Conservation (phyloP, 2,329 filamentous ascomycete genomes). For the Chrysoporthe austroafricana region DNA sequence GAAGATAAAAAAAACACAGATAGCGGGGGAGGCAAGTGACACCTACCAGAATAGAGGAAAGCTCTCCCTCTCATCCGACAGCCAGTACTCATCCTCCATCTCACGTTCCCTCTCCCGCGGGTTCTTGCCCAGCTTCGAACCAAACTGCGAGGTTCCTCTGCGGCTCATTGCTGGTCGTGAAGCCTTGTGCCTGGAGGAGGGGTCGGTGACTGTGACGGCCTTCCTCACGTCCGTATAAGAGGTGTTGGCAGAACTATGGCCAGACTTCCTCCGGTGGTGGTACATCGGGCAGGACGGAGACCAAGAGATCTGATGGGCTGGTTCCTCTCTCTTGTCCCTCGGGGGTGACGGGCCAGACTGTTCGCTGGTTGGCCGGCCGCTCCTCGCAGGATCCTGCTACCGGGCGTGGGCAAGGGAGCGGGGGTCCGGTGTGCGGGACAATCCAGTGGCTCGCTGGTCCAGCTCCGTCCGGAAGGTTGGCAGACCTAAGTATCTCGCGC, state of each 20-base stretch:
- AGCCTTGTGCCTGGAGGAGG: slow-evolving; percentile 47
- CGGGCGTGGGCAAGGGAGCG: slow-evolving; percentile 26
- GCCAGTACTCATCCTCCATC: slow-evolving; percentile 50
- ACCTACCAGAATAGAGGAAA: slow-evolving; percentile 70
- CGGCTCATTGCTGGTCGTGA: slow-evolving; percentile 50
- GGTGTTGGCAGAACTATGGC: slow-evolving; percentile 55
- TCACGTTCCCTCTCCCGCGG: slow-evolving; percentile 56
- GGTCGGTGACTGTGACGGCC: slow-evolving; percentile 49
- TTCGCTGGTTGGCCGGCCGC: slow-evolving; percentile 25
- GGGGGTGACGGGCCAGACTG: slow-evolving; percentile 21
- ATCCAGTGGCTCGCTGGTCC: slow-evolving; percentile 14
- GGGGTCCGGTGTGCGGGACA: slow-evolving; percentile 23
- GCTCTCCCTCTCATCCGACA: slow-evolving; percentile 62
- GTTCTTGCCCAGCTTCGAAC: slow-evolving; percentile 53
- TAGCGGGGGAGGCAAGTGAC: slow-evolving; percentile 12
- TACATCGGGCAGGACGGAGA: slow-evolving; percentile 48
- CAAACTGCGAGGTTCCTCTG: slow-evolving; percentile 44
- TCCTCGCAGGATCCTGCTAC: slow-evolving; percentile 15
- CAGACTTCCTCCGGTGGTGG: slow-evolving; percentile 61
- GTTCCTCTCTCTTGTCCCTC: slow-evolving; percentile 10
- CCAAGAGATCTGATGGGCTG: slow-evolving; percentile 15
- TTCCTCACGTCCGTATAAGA: slow-evolving; percentile 61
- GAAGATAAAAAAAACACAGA: slow-evolving; percentile 21
- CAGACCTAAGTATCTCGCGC: slow-evolving; percentile 5
- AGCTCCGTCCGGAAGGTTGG: slow-evolving; percentile 9